Evolutionary conservation across 495 filamentous ascomycete genomes (phyloP).

Genomic region (Staphylotrichum longicolle): DNA sequence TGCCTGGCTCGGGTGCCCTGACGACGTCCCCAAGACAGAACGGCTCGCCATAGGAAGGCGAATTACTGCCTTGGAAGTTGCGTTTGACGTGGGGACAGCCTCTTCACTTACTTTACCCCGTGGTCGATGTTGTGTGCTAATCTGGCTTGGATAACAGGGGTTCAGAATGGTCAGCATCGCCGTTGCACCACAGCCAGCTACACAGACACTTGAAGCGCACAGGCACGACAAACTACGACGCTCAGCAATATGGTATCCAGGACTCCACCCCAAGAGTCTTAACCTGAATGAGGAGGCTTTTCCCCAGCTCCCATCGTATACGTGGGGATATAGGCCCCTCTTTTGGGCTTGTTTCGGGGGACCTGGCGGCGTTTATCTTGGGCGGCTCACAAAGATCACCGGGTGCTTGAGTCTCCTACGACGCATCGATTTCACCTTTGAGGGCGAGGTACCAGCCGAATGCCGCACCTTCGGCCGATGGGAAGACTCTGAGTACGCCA

Average conservation of each 20-base stretch:
- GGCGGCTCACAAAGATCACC: background rate
- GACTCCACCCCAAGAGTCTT: background rate
- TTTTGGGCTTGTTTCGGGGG: constrained; percentile 9
- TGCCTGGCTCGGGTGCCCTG: background rate
- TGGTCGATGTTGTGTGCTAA: background rate
- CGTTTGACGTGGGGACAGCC: background rate
- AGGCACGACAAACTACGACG: background rate
- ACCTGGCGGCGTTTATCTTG: background rate
- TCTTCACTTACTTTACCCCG: background rate
- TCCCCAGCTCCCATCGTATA: background rate
- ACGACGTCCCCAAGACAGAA: background rate
- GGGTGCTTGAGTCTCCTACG: background rate
- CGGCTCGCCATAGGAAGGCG: background rate
- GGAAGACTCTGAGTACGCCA: background rate
- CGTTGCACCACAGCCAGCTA: background rate
- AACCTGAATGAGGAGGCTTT: background rate
- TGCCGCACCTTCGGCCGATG: background rate
- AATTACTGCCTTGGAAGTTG: background rate
- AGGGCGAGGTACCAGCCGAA: constrained; percentile 5
- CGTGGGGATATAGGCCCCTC: constrained; percentile 2
- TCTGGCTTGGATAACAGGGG: background rate
- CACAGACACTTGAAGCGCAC: too few relatives aligned
- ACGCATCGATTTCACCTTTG: constrained; percentile 1
- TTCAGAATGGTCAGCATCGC: constrained; percentile 4
- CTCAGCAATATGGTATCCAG: constrained; percentile 9